Evolutionary conservation across 2,329 filamentous ascomycete species (phyloP).

Genomic region (Alternaria sp.): DNA sequence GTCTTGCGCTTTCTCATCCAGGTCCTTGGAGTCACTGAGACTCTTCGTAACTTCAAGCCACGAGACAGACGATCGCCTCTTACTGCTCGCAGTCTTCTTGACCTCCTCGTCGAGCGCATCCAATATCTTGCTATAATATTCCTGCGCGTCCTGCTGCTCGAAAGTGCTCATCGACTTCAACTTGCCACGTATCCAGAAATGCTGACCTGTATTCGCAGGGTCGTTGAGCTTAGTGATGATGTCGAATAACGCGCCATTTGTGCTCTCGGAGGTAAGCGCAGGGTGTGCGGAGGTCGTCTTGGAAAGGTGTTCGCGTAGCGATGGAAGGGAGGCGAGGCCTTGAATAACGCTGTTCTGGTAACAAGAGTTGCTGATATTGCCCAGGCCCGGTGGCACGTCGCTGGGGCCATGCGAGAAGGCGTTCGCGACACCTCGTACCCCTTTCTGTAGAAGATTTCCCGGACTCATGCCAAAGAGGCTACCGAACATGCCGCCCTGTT

Average conservation of each 20-base stretch:
- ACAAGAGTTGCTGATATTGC: constrained; percentile 94
- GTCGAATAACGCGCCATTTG: constrained; percentile 64
- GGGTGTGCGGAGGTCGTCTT: constrained; percentile 40
- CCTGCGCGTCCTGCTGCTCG: constrained; percentile 96
- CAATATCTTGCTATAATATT: constrained; percentile 91
- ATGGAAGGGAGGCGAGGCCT: constrained; percentile 73
- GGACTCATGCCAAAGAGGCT: constrained; percentile 49
- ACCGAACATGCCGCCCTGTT: constrained; percentile 34
- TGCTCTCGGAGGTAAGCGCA: constrained; percentile 50
- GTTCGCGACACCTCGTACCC: constrained; percentile 44
- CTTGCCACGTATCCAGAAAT: constrained; percentile 80
- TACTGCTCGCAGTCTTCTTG: constrained; percentile 53
- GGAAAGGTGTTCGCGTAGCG: constrained; percentile 70
- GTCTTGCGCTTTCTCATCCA: constrained; percentile 9
- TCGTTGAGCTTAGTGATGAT: constrained; percentile 76
- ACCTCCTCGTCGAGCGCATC: constrained; percentile 85
- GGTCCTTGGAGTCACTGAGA: constrained; percentile 22
- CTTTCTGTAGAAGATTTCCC: constrained; percentile 45
- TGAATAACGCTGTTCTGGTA: constrained; percentile 98
- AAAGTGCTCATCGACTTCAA: constrained; percentile 93
- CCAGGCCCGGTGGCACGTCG: constrained; percentile 67
- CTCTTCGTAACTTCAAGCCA: constrained; percentile 36
- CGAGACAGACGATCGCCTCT: constrained; percentile 48
- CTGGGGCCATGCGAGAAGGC: constrained; percentile 41
- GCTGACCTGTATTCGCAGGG: constrained; percentile 72